Base-by-base conservation (phyloP, 2,329 filamentous ascomycete genomes). In the Hymenoscyphus fraxineus region DNA sequence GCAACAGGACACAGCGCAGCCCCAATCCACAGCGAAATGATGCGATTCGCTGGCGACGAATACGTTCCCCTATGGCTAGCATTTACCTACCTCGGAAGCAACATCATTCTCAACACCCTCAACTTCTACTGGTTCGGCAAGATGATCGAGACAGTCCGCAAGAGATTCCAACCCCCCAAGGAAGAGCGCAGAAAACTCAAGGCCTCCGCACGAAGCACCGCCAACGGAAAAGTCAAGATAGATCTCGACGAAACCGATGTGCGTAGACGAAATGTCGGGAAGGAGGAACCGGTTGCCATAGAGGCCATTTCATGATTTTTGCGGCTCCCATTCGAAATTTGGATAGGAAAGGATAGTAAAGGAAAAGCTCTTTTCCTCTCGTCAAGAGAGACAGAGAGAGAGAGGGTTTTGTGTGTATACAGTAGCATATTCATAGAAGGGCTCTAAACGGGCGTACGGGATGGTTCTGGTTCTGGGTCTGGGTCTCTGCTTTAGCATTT, bases 111-210 rank as follows among this genome's bases (percentile, higher is more conserved):
- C 32, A 94, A 93, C 73, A 81, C 83, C 13, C 79, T 96, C 61
- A 96, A 96, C 78, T 87, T 91, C 73, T 91, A 88, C 78, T 96
- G 92, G 92, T 95, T 94, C 75, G 82, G 86, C 73, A 92, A 92
- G 83, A 96, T 96, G 92, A 87, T 96, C 67, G 82, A 86, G 65
- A 90, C 91, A 9, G 86, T 95, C 13, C 82, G 87, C 65, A 93
- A 91, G 80, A 83, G 91, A 32, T 95, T 95, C 73, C 83, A 86
- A 66, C 77, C 88, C 4, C 73, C 78, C 32, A 74, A 78, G 68
- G 74, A 77, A n/a, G 61, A 64, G 41, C 72, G 69, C 61, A 69
- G 72, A 47, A 75, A 74, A 65, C 71, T 73, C 59, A 74, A 75
- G 62, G 65, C 71, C 9, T 67, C 69, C 16, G 71, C 68, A 6